Evolutionary conservation across 352 stramenopile genomes (phyloP), one percentile per base, ranked within the genome.

Genomic region (Phytophthora rubi): DNA sequence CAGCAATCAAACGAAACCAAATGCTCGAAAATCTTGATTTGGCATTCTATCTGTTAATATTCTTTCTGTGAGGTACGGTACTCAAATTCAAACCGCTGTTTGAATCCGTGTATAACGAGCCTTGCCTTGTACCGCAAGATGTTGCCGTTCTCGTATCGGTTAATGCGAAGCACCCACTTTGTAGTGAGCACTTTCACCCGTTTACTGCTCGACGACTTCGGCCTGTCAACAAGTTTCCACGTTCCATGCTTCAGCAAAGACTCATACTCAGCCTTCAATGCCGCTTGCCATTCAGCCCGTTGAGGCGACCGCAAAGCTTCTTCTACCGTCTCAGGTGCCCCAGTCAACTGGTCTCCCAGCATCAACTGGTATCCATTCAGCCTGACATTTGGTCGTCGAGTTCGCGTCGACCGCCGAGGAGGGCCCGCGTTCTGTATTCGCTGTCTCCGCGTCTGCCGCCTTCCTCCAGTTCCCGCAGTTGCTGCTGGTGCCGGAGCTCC

Each of bases 41-140:
- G 23, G 23, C 23, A 26, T 26, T 26, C 23, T 26, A 26, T 26
- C 23, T 26, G 23, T 26, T 26, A 26, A 26, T 3, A 26, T 26
- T 26, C 23, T 26, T 26, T 26, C 23, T 26, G 23, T 26, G 23
- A 26, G 23, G 23, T 26, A 26, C 23, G 23, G 23, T 26, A 26
- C 23, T 13, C 55, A 48, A 26, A 32, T 56, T 21, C 35, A 12
- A 52, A 61, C 4, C 54, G 54, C 37, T 61, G 37, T 12, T 61
- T 61, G 37, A 52, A 61, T 15, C 37, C 54, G 54, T 42, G 35
- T 4, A 42, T 42, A 0, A 42, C 35, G 2, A 42, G 35, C 35
- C 12, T 42, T 42, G 35, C 35, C 35, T 42, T 42, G 35, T 42
- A 42, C 7, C 6, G 35, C 35, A 42, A 42, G 7, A 42, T 42